These are phyloP conservation scores for Zangia roseola DNA, from an alignment of 768 basidiomycete genomes.

Conservation along the genomic window DNA sequence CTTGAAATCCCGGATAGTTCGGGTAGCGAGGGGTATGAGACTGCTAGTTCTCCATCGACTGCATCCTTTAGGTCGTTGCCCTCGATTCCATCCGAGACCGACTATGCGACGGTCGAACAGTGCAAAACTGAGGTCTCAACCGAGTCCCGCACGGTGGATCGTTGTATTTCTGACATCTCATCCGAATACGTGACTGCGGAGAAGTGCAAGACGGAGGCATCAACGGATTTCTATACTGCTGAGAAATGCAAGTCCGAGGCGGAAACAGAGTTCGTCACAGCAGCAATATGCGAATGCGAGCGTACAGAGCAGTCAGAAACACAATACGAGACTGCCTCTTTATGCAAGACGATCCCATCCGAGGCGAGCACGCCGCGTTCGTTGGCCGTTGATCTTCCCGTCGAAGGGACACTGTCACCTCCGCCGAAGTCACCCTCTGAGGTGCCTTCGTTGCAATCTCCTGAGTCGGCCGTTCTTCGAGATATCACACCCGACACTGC, in stretches of 20 bases:
- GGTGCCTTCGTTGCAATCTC: conserved; percentile 25
- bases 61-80: conserved; percentile 58
- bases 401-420: conserved; percentile 21
- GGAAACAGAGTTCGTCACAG: conserved; percentile 47
- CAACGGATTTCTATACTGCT: conserved; percentile 47
- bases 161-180: conserved; percentile 40
- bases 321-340: conserved; percentile 48
- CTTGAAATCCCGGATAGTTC: conserved; percentile 34
- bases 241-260: conserved; percentile 34
- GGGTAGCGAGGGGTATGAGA: conserved; percentile 53
- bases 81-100: conserved; percentile 56
- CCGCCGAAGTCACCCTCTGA: conserved; percentile 29
- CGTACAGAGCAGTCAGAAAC: conserved; percentile 41
- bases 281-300: conserved; percentile 39
- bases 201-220: conserved; percentile 41
- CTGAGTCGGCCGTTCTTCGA: conserved; percentile 21
- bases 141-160: conserved; percentile 49
- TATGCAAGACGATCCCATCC: conserved; percentile 38
- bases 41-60: conserved; percentile 42
- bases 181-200: conserved; percentile 53
- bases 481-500: conserved; percentile 27
- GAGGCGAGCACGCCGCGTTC: conserved; percentile 35
- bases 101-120: conserved; percentile 41
- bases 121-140: conserved; percentile 43
- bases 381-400: conserved; percentile 34